phyloP scores from a whole-genome alignment of 2,329 filamentous ascomycete genomes.

The Torrubiellomyces zombiae region DNA sequence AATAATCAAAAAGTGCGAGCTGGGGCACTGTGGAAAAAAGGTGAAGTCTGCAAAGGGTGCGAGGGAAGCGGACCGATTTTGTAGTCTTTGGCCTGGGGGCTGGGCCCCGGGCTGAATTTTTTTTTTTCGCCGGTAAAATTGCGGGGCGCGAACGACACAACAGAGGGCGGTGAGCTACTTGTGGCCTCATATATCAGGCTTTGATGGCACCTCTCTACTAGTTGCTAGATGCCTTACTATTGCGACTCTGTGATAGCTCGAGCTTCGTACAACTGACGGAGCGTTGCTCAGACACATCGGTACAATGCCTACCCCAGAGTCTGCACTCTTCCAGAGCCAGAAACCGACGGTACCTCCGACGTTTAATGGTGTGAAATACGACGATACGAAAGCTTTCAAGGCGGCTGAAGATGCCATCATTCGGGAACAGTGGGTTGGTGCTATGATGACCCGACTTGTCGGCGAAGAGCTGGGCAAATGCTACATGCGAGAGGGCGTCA shows the following conservation, averaged over 20 bases:
- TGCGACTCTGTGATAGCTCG: no score
- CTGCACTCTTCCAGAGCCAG: slow-evolving; percentile 63
- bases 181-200: slow-evolving; percentile 15
- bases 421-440: slow-evolving; percentile 74
- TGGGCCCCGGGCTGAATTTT: slow-evolving; percentile 9
- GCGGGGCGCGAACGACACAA: no score
- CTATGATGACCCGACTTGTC: slow-evolving; percentile 76
- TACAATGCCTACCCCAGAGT: slow-evolving; percentile 70
- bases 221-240: no score
- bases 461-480: slow-evolving; percentile 74
- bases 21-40: slow-evolving; percentile 1
- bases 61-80: slow-evolving; percentile 5
- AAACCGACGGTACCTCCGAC: slow-evolving; percentile 70
- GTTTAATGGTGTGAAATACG: slow-evolving; percentile 76
- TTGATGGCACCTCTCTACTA: no score
- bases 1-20: slow-evolving; percentile 1
- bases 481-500: slow-evolving; percentile 70
- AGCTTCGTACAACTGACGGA: no score
- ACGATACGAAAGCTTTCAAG: slow-evolving; percentile 67
- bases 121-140: slow-evolving; percentile 17
- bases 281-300: no score
- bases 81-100: slow-evolving; percentile 10
- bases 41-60: no score
- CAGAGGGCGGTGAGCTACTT: slow-evolving; percentile 17
- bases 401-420: slow-evolving; percentile 69